Conservation (phyloP, 177 flowering plant genomes). For the Vitis hybrid region DNA sequence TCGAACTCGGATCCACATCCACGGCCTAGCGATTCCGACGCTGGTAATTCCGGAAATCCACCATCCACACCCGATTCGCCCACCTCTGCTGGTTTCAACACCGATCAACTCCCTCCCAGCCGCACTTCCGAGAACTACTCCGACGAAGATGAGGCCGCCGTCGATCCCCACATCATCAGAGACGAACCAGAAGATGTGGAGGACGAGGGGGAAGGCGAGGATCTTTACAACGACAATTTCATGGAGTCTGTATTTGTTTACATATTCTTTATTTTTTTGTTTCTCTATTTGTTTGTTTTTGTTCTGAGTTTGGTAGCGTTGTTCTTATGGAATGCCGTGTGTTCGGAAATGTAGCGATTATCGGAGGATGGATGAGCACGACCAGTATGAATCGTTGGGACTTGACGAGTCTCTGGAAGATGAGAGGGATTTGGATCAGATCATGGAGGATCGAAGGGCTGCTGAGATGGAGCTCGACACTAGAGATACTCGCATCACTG, state of each 20-base stretch:
- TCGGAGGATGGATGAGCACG: constrained; percentile 68
- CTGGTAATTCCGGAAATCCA: constrained; percentile 29
- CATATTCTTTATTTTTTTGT: not conserved
- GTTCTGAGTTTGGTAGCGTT: not conserved
- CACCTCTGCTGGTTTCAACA: constrained; percentile 75
- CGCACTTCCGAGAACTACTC: constrained; percentile 43
- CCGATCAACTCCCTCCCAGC: constrained; percentile 82
- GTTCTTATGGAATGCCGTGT: not conserved
- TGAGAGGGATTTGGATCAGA: constrained; percentile 85
- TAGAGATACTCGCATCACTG: constrained; percentile 43
- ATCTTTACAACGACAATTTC: constrained; percentile 79
- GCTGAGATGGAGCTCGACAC: constrained; percentile 83
- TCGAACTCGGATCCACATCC: constrained; percentile 2
- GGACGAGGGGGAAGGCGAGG: constrained; percentile 90
- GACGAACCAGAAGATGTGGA: constrained; percentile 61
- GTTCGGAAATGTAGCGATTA: constrained; percentile 52
- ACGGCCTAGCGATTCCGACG: not conserved
- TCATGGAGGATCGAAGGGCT: constrained; percentile 75
- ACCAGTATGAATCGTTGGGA: constrained; percentile 75
- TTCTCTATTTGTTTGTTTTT: not conserved
- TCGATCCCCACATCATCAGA: constrained; percentile 66
- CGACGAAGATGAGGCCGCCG: constrained; percentile 83
- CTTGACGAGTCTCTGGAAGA: constrained; percentile 80
- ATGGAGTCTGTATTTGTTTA: constrained; percentile 44
- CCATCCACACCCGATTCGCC: constrained; percentile 78